Conservation (phyloP, 129 eudicot species). For the Chrysanthemum seticuspe region DNA sequence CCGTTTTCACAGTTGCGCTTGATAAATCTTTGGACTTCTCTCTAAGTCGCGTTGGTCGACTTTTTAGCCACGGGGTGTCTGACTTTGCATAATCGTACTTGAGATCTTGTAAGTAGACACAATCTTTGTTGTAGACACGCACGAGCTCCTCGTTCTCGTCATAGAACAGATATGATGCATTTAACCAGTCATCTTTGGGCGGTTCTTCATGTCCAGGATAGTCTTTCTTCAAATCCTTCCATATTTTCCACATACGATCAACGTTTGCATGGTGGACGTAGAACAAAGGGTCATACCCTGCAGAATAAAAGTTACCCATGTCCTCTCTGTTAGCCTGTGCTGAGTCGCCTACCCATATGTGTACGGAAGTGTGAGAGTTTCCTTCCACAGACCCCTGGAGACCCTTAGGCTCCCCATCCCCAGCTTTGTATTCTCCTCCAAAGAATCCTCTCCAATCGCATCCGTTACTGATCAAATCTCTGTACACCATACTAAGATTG, state of each 20-base stretch:
- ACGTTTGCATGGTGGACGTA: too few species aligned
- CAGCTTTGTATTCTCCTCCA: background rate
- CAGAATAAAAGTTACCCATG: too few species aligned
- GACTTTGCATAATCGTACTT: background rate
- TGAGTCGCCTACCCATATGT: too few species aligned
- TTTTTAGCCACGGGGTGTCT: constrained; percentile 9
- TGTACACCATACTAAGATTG: background rate
- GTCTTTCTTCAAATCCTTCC: too few species aligned
- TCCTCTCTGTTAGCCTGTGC: too few species aligned
- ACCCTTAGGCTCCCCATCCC: background rate
- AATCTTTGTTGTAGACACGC: too few species aligned
- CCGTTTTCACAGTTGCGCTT: background rate
- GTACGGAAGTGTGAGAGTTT: background rate
- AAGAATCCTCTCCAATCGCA: background rate
- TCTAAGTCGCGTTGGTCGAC: constrained; percentile 3
- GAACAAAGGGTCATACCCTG: too few species aligned
- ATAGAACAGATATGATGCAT: too few species aligned
- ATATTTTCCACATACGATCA: too few species aligned
- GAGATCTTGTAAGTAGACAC: background rate
- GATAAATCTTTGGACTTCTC: background rate
- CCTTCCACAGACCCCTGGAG: background rate
- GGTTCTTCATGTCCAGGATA: too few species aligned
- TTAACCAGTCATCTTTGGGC: too few species aligned
- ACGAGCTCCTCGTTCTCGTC: too few species aligned
- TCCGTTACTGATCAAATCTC: background rate